Conservation (phyloP, 495 filamentous ascomycete genomes). For the Aspergillus bertholletiae region DNA sequence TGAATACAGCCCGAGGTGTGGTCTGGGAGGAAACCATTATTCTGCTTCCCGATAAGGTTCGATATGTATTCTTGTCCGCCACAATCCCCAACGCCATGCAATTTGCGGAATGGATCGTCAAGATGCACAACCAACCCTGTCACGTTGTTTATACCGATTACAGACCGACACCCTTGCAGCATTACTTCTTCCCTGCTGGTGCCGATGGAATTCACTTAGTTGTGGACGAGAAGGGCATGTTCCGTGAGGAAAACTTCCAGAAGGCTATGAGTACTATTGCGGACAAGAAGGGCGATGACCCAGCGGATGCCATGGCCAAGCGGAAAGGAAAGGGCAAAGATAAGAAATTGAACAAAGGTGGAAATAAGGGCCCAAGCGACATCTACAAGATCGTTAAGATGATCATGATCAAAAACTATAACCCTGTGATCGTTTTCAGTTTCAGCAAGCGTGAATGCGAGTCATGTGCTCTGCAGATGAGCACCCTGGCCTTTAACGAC, state of each 20-base stretch:
- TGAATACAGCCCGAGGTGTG: constrained; percentile 67
- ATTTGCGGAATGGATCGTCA: constrained; percentile 97
- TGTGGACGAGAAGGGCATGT: constrained; percentile 92
- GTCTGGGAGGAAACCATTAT: constrained; percentile 99
- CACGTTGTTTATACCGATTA: constrained; percentile 99
- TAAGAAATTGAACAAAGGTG: constrained; percentile 85
- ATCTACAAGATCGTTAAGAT: constrained; percentile 97
- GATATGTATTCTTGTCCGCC: constrained; percentile 95
- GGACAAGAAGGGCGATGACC: constrained; percentile 83
- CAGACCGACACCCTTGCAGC: constrained; percentile 90
- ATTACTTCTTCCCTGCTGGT: constrained; percentile 95
- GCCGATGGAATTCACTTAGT: constrained; percentile 91
- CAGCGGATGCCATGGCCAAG: constrained; percentile 71
- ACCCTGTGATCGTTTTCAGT: constrained; percentile 98
- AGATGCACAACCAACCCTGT: constrained; percentile 93
- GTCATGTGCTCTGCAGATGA: constrained; percentile 77
- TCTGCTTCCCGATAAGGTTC: constrained; percentile 92
- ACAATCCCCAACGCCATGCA: constrained; percentile 99
- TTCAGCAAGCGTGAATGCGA: constrained; percentile 98
- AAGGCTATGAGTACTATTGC: constrained; percentile 87
- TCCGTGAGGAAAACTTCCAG: constrained; percentile 95
- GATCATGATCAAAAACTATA: constrained; percentile 95
- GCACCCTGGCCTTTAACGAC: constrained; percentile 88
- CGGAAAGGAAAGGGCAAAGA: constrained; percentile 84
- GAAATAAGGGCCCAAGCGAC: constrained; percentile 68